These are phyloP conservation scores for Sparassis latifolia DNA, from an alignment of 1,284 basidiomycete species.

Conservation along the genomic window DNA sequence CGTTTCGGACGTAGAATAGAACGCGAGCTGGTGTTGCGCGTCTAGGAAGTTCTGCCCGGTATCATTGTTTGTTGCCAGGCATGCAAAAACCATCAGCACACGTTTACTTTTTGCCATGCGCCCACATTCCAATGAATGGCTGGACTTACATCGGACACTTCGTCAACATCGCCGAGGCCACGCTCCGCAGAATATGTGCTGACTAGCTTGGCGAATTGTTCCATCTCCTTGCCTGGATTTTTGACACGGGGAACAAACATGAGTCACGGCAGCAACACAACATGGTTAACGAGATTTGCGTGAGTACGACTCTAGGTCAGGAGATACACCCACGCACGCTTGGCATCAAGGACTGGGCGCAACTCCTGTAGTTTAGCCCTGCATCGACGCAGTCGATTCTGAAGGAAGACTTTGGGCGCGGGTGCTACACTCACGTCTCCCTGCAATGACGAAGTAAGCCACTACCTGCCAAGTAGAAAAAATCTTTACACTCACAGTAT, in stretches of 20 bases:
- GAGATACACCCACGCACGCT: slow-evolving; percentile 39
- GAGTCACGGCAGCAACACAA: neutral
- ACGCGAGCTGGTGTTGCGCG: slow-evolving; percentile 50
- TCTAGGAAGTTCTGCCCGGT: slow-evolving; percentile 59
- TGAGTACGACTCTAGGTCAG: too few relatives aligned
- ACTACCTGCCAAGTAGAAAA: neutral
- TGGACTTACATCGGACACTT: slow-evolving; percentile 45
- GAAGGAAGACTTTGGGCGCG: slow-evolving; percentile 66
- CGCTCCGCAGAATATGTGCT: slow-evolving; percentile 46
- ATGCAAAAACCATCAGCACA: too few relatives aligned
- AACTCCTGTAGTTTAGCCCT: slow-evolving; percentile 57
- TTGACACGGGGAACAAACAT: neutral
- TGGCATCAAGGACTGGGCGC: slow-evolving; percentile 44
- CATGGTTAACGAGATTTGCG: too few relatives aligned
- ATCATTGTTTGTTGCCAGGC: neutral
- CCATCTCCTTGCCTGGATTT: slow-evolving; percentile 42
- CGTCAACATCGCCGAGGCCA: slow-evolving; percentile 54
- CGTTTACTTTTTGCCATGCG: too few relatives aligned
- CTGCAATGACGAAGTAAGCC: slow-evolving; percentile 28
- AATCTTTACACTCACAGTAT: slow-evolving; percentile 44
- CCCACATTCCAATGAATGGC: neutral
- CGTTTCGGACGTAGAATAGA: slow-evolving; percentile 47
- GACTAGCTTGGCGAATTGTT: slow-evolving; percentile 45
- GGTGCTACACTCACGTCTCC: slow-evolving; percentile 56
- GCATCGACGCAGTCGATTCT: slow-evolving; percentile 65